These are phyloP conservation scores for Elsinoe fawcettii DNA, from an alignment of 2,329 filamentous ascomycete species.

Conservation along the genomic window DNA sequence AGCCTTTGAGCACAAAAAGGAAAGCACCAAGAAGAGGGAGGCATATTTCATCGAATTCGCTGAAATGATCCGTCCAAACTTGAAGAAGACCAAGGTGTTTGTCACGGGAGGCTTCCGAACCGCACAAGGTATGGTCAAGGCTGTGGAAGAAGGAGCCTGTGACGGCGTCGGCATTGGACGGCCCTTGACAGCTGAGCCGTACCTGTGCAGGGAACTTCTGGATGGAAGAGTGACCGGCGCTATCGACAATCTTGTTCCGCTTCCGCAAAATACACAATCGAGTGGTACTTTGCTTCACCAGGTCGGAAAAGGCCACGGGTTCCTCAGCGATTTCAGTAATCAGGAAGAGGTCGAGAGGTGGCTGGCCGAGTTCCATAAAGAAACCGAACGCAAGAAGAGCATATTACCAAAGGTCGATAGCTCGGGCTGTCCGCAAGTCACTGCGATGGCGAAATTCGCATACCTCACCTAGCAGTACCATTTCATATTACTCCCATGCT, in stretches of 20 bases:
- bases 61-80: constrained; percentile 24
- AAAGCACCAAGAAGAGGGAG: constrained; percentile 25
- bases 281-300: constrained; percentile 28
- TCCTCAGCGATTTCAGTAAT: constrained; percentile 28
- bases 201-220: constrained; percentile 26
- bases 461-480: constrained; percentile 22
- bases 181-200: constrained; percentile 26
- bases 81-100: constrained; percentile 28
- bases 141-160: constrained; percentile 21
- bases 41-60: constrained; percentile 28
- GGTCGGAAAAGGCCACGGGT: constrained; percentile 22
- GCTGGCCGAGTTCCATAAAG: constrained; percentile 24
- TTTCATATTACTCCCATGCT: too few relatives aligned
- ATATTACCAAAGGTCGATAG: constrained; percentile 26
- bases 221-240: constrained; percentile 24
- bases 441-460: constrained; percentile 24
- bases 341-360: constrained; percentile 27
- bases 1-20: constrained; percentile 27
- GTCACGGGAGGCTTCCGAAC: constrained; percentile 29
- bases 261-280: constrained; percentile 27
- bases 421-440: constrained; percentile 24
- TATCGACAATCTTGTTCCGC: constrained; percentile 26
- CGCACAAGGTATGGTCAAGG: constrained; percentile 24
- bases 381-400: constrained; percentile 25
- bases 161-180: constrained; percentile 27